Evolutionary conservation across 768 basidiomycete genomes (phyloP).

Genomic region (Lanmaoa pseudosensibilis): DNA sequence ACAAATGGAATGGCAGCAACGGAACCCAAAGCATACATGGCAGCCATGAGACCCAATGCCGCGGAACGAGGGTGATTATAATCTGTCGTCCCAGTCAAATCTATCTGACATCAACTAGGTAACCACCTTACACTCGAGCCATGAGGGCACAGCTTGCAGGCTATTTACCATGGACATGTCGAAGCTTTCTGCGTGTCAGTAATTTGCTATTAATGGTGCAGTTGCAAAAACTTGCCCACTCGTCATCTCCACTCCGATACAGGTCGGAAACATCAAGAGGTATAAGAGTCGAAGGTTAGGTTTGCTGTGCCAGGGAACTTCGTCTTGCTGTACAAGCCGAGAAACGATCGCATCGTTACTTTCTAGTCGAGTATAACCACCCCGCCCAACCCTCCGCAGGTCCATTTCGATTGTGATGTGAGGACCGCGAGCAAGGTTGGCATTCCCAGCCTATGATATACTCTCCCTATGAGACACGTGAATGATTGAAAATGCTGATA

Average conservation of each 20-base stretch:
- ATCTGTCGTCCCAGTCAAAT: constrained; percentile 34
- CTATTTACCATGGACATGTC: constrained; percentile 62
- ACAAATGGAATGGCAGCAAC: constrained; percentile 50
- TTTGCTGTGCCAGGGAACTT: constrained; percentile 61
- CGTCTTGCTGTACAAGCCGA: constrained; percentile 39
- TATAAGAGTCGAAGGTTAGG: constrained; percentile 58
- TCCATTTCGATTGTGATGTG: constrained; percentile 3
- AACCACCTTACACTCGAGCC: constrained; percentile 49
- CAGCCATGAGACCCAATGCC: constrained; percentile 32
- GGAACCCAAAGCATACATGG: constrained; percentile 62
- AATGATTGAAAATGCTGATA: neutral
- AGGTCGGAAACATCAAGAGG: constrained; percentile 50
- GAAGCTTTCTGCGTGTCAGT: constrained; percentile 11
- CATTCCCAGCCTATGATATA: neutral
- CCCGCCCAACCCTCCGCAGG: neutral
- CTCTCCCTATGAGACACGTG: too few species aligned
- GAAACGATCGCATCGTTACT: constrained; percentile 17
- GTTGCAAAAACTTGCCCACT: constrained; percentile 12
- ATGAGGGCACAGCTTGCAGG: constrained; percentile 57
- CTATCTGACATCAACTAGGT: neutral
- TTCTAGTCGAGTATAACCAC: neutral
- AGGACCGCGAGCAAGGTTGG: too few species aligned
- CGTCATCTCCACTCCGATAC: constrained; percentile 22
- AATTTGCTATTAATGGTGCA: neutral
- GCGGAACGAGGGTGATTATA: constrained; percentile 53